Percentiles rank a stretch among this genome's conserved stretches.
Conservation (phyloP, 805 yeast species). For the Wickerhamomyces xylosicus region DNA sequence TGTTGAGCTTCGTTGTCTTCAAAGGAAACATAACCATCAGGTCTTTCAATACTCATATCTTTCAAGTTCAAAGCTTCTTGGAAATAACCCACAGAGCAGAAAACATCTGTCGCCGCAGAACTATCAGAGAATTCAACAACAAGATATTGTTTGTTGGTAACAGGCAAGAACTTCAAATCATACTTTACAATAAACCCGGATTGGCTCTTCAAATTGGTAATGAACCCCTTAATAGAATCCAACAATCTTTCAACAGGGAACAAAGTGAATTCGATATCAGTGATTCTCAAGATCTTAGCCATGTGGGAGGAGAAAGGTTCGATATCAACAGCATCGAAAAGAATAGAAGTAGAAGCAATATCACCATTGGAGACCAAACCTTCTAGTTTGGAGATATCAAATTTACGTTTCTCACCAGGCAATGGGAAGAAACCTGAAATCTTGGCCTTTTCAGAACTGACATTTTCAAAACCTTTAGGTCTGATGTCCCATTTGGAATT, state of each 20-base stretch:
- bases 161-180: constrained; percentile 3
- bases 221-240: constrained; percentile 33
- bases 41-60: constrained; percentile 28
- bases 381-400: constrained; percentile 22
- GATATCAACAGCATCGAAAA: constrained; percentile 23
- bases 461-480: constrained; percentile 65
- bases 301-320: constrained; percentile 18
- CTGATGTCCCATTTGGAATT: constrained; percentile 58
- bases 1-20: constrained; percentile 18
- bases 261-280: constrained; percentile 21
- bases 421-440: constrained; percentile 68
- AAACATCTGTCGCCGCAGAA: constrained; percentile 43
- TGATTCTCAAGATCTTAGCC: constrained; percentile 19
- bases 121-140: constrained; percentile 42
- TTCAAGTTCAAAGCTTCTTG: constrained; percentile 20
- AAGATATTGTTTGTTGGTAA: constrained; percentile 24
- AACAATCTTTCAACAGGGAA: constrained; percentile 28
- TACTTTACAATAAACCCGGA: constrained; percentile 28
- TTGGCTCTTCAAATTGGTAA: constrained; percentile 33
- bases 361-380: constrained; percentile 22
- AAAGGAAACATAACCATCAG: constrained; percentile 29
- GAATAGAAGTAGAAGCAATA: constrained; percentile 20
- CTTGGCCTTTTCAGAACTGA: constrained; percentile 69
- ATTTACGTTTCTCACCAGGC: constrained; percentile 46
- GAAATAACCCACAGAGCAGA: constrained; percentile 31